Evolutionary conservation across 2,329 filamentous ascomycete species (phyloP).

Genomic region (Colletotrichum somersetense): DNA sequence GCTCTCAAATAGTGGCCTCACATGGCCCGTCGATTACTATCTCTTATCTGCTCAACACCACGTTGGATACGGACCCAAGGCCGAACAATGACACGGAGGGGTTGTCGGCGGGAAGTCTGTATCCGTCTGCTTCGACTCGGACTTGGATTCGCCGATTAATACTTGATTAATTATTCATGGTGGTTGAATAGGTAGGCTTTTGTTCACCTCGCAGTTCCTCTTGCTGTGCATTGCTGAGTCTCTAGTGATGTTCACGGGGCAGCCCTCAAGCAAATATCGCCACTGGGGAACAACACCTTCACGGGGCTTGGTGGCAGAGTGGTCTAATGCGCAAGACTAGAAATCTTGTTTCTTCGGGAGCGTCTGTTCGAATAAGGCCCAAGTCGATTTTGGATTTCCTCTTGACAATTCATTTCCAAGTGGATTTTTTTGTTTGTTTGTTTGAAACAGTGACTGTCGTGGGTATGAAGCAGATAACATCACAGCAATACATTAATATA

Average conservation of each 20-base stretch:
- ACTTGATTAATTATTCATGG: no score
- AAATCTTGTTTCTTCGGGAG: slow-evolving; percentile 30
- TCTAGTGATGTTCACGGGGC: no score
- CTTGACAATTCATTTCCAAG: not conserved
- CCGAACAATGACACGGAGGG: not conserved
- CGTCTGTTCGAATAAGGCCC: slow-evolving; percentile 27
- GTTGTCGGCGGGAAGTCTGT: no score
- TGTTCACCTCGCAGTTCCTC: no score
- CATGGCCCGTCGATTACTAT: not conserved
- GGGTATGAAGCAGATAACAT: not conserved
- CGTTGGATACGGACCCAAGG: not conserved
- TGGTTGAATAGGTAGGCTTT: no score
- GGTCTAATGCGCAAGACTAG: slow-evolving; percentile 29
- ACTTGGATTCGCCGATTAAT: not conserved
- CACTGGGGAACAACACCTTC: not conserved
- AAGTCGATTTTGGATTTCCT: not conserved
- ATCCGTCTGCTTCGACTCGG: not conserved
- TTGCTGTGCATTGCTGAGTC: no score
- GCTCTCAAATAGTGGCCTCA: not conserved
- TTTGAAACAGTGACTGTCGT: not conserved
- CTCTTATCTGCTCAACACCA: not conserved
- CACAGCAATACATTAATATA: not conserved
- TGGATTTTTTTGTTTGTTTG: not conserved
- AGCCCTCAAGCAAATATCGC: not conserved
- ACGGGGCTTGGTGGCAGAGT: slow-evolving; percentile 19